phyloP scores from a whole-genome alignment of 192 early-diverging fungal species.

The Entomortierella chlamydospora region DNA sequence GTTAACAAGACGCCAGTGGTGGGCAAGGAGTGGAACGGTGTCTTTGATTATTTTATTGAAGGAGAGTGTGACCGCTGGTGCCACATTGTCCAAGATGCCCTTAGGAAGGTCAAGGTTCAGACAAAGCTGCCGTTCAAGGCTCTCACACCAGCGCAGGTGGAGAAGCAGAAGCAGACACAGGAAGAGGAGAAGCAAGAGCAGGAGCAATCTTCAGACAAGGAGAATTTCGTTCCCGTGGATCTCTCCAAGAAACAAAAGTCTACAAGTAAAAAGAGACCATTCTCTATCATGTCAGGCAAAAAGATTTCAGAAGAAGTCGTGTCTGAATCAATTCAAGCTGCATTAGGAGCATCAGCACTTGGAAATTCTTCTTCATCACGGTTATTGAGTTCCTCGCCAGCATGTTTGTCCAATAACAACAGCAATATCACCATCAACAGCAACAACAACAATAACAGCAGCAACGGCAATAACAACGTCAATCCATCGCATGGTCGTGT shows the following conservation, averaged over 20 bases:
- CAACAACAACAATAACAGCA: neutral
- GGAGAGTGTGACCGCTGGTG: slow-evolving; percentile 78
- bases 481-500: neutral
- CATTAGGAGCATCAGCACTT: neutral
- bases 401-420: neutral
- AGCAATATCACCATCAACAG: neutral
- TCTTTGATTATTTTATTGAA: slow-evolving; percentile 85
- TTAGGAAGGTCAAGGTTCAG: slow-evolving; percentile 51
- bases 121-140: slow-evolving; percentile 45
- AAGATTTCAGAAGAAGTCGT: neutral
- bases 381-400: neutral
- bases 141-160: slow-evolving; percentile 23
- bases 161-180: slow-evolving; percentile 22
- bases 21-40: slow-evolving; percentile 79
- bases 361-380: neutral
- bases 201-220: slow-evolving; percentile 37
- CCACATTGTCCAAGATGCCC: slow-evolving; percentile 47
- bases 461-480: neutral
- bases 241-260: slow-evolving; percentile 28
- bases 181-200: slow-evolving; percentile 28
- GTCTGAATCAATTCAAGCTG: slow-evolving; percentile 5
- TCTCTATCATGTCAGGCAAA: slow-evolving; percentile 17
- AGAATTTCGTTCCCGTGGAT: slow-evolving; percentile 29
- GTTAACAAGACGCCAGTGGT: slow-evolving; percentile 77
- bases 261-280: slow-evolving; percentile 19